Evolutionary conservation across 371 early-diverging fungal genomes (phyloP).

Genomic region (Aphelidium insulamus): DNA sequence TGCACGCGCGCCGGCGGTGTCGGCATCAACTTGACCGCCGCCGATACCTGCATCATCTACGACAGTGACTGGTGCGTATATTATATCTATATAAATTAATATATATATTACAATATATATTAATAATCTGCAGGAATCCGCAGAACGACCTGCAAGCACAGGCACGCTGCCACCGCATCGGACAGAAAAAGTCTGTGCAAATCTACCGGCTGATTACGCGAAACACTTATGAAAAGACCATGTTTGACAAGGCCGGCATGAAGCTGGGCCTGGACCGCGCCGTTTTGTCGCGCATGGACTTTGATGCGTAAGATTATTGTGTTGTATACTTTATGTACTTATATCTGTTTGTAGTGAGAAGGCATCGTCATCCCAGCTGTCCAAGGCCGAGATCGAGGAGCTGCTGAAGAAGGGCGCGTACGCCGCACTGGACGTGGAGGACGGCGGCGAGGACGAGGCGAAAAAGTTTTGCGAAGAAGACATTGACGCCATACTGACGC

Average conservation of each 20-base stretch:
- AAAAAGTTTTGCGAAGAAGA: slow-evolving; percentile 90
- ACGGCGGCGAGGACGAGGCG: slow-evolving; percentile 36
- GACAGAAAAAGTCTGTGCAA: slow-evolving; percentile 80
- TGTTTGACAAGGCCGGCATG: slow-evolving; percentile 89
- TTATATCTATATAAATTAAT: too few relatives aligned
- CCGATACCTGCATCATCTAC: slow-evolving; percentile 86
- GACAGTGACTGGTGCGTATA: slow-evolving; percentile 95
- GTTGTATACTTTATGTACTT: too few relatives aligned
- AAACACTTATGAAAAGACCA: slow-evolving; percentile 83
- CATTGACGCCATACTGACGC: slow-evolving; percentile 82
- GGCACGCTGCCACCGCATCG: slow-evolving; percentile 81
- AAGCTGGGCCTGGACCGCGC: slow-evolving; percentile 81
- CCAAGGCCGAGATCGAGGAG: slow-evolving; percentile 69
- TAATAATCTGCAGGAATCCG: too few relatives aligned
- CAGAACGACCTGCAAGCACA: slow-evolving; percentile 92
- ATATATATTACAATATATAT: too few relatives aligned
- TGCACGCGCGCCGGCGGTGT: slow-evolving; percentile 82
- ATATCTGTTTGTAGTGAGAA: too few relatives aligned
- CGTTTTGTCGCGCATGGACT: slow-evolving; percentile 60
- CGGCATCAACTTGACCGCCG: slow-evolving; percentile 83
- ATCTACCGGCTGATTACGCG: slow-evolving; percentile 68
- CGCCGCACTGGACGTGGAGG: slow-evolving; percentile 69
- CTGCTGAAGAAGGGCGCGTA: slow-evolving; percentile 77
- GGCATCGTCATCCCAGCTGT: slow-evolving; percentile 10
- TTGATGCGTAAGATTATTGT: too few relatives aligned